Evolutionary conservation across 257 asterid species (phyloP).

Genomic region (Jacaranda mimosifolia): DNA sequence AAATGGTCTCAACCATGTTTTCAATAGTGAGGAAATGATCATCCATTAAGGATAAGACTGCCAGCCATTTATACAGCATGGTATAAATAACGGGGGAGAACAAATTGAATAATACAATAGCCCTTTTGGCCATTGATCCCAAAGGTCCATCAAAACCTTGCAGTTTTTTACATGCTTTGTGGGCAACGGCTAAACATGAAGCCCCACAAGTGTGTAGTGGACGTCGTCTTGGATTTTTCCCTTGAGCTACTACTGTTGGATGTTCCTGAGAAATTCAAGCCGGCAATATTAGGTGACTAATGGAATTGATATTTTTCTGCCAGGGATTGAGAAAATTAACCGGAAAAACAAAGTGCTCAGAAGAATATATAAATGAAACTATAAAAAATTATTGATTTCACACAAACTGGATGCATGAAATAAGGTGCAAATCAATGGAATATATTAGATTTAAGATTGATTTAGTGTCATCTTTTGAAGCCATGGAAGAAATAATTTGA

Average conservation of each 20-base stretch:
- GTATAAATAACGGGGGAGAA: constrained; percentile 44
- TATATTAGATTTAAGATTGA: background rate
- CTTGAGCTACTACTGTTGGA: background rate
- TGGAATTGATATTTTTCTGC: background rate
- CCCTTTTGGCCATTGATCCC: constrained; percentile 46
- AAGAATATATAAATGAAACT: background rate
- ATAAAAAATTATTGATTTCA: background rate
- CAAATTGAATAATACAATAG: background rate
- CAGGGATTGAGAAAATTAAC: background rate
- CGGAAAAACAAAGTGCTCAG: background rate
- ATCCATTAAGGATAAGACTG: constrained; percentile 52
- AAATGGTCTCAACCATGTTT: constrained; percentile 42
- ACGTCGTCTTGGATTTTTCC: constrained; percentile 49
- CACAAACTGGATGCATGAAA: too few species aligned
- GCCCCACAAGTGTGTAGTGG: constrained; percentile 69
- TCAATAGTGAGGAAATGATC: constrained; percentile 54
- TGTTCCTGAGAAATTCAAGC: constrained; percentile 36
- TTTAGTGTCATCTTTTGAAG: background rate
- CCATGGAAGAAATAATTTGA: background rate
- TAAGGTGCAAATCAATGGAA: background rate
- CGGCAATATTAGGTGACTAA: background rate
- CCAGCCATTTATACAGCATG: constrained; percentile 47
- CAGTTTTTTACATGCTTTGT: constrained; percentile 46
- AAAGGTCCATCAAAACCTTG: constrained; percentile 51
- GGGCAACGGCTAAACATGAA: constrained; percentile 48